Percentiles rank a stretch among this genome's conserved stretches.
These are phyloP conservation scores for Onygenales sp. DNA, from an alignment of 2,329 filamentous ascomycete species.

Conservation along the genomic window DNA sequence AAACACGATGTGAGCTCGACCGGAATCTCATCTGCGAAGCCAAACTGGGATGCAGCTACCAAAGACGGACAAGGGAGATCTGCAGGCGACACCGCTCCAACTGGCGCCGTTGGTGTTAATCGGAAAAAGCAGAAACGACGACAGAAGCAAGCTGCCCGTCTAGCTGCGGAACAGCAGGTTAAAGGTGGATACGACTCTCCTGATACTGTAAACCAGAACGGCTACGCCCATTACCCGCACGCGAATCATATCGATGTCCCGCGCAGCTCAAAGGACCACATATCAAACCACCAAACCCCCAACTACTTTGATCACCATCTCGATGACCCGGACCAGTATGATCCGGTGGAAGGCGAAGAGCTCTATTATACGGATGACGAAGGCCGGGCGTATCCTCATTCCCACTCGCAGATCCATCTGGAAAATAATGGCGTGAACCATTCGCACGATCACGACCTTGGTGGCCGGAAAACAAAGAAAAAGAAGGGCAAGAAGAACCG, in stretches of 20 bases:
- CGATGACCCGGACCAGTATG: conserved; percentile 29
- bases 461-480: conserved; percentile 29
- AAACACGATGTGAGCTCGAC: conserved; percentile 17
- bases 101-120: conserved; percentile 47
- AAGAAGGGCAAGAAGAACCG: conserved; percentile 31
- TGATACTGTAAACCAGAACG: conserved; percentile 25
- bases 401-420: conserved; percentile 14
- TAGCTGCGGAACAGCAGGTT: conserved; percentile 46
- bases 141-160: conserved; percentile 69
- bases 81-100: conserved; percentile 1
- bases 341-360: conserved; percentile 43
- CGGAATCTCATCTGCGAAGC: conserved; percentile 15
- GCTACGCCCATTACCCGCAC: conserved; percentile 20
- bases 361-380: conserved; percentile 49
- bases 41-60: conserved; percentile 1
- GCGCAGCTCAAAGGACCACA: conserved; percentile 9
- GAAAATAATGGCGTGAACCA: conserved; percentile 14
- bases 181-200: conserved; percentile 18
- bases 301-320: conserved; percentile 22
- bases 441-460: conserved; percentile 16
- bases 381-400: conserved; percentile 27
- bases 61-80: background rate
- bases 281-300: conserved; percentile 13
- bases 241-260: background rate
- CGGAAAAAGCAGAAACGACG: conserved; percentile 93